phyloP scores from a whole-genome alignment of 805 yeast species.

The Candida xiaguanensis region DNA sequence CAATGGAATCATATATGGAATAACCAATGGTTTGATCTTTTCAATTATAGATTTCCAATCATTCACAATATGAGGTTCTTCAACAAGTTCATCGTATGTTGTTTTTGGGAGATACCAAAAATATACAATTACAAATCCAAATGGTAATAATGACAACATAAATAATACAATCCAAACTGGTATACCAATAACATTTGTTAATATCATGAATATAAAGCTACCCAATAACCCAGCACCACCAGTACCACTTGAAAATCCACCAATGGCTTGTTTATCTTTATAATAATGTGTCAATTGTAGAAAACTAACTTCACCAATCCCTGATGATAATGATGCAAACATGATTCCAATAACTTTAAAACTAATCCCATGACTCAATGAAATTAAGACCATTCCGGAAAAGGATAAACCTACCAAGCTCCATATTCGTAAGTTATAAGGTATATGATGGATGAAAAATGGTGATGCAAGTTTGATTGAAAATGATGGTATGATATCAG shows the following conservation, averaged over 20 bases:
- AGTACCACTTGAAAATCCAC: slow-evolving; percentile 92
- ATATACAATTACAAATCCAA: slow-evolving; percentile 41
- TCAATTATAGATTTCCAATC: slow-evolving; percentile 13
- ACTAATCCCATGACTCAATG: slow-evolving; percentile 34
- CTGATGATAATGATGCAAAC: slow-evolving; percentile 80
- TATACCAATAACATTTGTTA: slow-evolving; percentile 67
- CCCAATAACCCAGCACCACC: slow-evolving; percentile 95
- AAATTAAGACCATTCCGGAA: slow-evolving; percentile 71
- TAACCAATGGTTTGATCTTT: slow-evolving; percentile 40
- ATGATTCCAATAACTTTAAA: slow-evolving; percentile 62
- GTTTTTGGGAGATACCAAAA: slow-evolving; percentile 19
- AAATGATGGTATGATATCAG: slow-evolving; percentile 85
- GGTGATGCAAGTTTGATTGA: slow-evolving; percentile 71
- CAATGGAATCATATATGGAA: slow-evolving; percentile 81
- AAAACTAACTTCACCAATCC: slow-evolving; percentile 88
- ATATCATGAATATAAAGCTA: slow-evolving; percentile 61
- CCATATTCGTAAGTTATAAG: slow-evolving; percentile 55
- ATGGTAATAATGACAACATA: slow-evolving; percentile 53
- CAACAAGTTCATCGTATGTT: too few relatives aligned
- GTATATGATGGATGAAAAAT: slow-evolving; percentile 64
- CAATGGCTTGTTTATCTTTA: slow-evolving; percentile 50
- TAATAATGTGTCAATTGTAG: slow-evolving; percentile 81
- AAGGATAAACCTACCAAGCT: slow-evolving; percentile 56
- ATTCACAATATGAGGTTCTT: too few relatives aligned
- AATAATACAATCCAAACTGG: slow-evolving; percentile 53